Evolutionary conservation across 2,329 filamentous ascomycete genomes (phyloP).

Genomic region (Hymenoscyphus linearis): DNA sequence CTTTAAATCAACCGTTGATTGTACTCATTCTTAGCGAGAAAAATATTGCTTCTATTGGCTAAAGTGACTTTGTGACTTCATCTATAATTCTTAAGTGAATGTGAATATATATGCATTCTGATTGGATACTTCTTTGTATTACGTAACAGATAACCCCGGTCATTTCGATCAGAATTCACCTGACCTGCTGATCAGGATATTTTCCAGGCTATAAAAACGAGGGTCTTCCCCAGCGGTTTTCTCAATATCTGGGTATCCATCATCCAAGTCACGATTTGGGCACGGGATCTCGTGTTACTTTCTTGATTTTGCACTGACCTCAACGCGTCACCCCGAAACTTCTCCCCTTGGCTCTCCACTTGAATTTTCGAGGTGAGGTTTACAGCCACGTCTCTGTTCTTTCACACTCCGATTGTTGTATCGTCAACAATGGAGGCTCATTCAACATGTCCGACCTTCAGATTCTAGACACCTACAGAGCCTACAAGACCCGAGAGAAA

Average conservation of each 20-base stretch:
- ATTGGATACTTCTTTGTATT: too few species aligned
- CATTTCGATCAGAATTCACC: too few species aligned
- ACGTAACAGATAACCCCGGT: too few species aligned
- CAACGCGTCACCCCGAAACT: not conserved
- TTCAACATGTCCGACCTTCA: not conserved
- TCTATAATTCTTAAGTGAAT: too few species aligned
- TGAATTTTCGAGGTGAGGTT: too few species aligned
- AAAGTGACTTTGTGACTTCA: too few species aligned
- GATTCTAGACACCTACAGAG: slow-evolving; percentile 14
- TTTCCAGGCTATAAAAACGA: too few species aligned
- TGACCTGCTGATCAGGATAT: too few species aligned
- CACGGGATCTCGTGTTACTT: not conserved
- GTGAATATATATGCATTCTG: too few species aligned
- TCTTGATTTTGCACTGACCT: not conserved
- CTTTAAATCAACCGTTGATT: not conserved
- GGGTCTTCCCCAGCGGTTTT: not conserved
- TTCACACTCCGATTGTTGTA: too few species aligned
- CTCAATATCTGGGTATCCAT: not conserved
- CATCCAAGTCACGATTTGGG: not conserved
- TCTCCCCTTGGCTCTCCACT: not conserved
- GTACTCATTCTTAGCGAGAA: not conserved
- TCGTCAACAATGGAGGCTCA: too few species aligned
- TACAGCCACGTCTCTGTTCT: too few species aligned
- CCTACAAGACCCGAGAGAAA: slow-evolving; percentile 14
- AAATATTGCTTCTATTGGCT: not conserved